Conservation (phyloP, 225 moss, liverwort and hornwort genomes). For the Polytrichum commune region DNA sequence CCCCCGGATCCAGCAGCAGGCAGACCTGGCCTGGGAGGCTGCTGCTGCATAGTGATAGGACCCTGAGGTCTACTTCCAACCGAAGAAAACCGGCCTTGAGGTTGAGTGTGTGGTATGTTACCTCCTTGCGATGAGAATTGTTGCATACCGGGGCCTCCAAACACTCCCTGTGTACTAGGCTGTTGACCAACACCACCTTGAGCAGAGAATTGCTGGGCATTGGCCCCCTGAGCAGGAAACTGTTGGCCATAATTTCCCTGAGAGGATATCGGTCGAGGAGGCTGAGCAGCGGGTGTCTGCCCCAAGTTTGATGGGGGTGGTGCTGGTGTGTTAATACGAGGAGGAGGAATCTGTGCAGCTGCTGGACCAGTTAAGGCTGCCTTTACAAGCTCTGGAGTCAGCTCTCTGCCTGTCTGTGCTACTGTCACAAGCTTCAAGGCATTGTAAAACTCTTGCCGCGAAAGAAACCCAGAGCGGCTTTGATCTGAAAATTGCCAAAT, state of each 20-base stretch:
- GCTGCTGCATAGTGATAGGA: constrained; percentile 34
- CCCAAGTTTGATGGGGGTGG: constrained; percentile 50
- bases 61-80: constrained; percentile 27
- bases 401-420: constrained; percentile 87
- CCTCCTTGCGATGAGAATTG: constrained; percentile 47
- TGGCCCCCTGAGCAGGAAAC: constrained; percentile 34
- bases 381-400: constrained; percentile 84
- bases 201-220: constrained; percentile 29
- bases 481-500: constrained; percentile 98
- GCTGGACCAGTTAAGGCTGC: constrained; percentile 90
- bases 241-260: constrained; percentile 45
- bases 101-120: constrained; percentile 21
- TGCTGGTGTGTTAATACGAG: constrained; percentile 60
- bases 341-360: constrained; percentile 92
- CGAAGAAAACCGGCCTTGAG: constrained; percentile 46
- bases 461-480: constrained; percentile 72
- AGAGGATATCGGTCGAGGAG: constrained; percentile 24
- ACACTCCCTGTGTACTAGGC: constrained; percentile 24
- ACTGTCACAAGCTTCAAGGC: constrained; percentile 98
- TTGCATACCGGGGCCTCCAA: constrained; percentile 26
- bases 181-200: constrained; percentile 33
- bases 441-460: constrained; percentile 83
- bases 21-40: constrained; percentile 27
- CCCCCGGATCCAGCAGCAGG: constrained; percentile 42
- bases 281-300: constrained; percentile 36